These are phyloP conservation scores for Lineolata rhizophorae DNA, from an alignment of 495 filamentous ascomycete genomes.

Conservation along the genomic window DNA sequence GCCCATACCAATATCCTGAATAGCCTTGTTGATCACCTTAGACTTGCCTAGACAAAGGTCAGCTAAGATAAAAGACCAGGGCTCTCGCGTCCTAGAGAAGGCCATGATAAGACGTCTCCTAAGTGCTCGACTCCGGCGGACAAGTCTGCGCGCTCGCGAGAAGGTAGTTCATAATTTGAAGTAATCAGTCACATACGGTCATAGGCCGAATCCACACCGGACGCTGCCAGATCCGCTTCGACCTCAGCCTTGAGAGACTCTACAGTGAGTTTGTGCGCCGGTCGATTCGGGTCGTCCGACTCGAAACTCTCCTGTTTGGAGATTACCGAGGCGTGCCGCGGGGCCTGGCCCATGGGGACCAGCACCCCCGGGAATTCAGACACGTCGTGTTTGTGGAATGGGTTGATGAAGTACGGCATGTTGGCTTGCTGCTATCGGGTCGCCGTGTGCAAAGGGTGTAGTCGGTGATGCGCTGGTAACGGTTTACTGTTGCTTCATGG, in stretches of 20 bases:
- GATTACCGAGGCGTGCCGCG: constrained; percentile 14
- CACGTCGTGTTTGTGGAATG: constrained; percentile 27
- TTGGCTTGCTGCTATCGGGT: constrained; percentile 1
- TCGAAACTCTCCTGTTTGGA: constrained; percentile 1
- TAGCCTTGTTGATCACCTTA: constrained; percentile 21
- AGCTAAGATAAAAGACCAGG: neutral
- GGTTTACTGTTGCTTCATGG: no score
- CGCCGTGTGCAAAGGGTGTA: no score
- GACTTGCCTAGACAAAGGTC: constrained; percentile 23
- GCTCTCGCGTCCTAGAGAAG: constrained; percentile 1
- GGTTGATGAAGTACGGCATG: constrained; percentile 23
- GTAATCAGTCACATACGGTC: constrained; percentile 36
- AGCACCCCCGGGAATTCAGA: constrained; percentile 28
- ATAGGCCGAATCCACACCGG: constrained; percentile 26
- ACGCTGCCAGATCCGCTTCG: constrained; percentile 2
- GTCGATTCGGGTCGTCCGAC: neutral
- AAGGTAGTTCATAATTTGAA: no score
- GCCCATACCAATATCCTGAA: constrained; percentile 14
- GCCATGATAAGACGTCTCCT: no score
- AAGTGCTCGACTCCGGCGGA: no score
- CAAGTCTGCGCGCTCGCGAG: no score
- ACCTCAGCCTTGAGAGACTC: neutral
- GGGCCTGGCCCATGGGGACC: constrained; percentile 25
- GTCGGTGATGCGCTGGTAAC: no score
- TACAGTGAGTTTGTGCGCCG: neutral